These are phyloP conservation scores for slime mould (Dictyostelium discoideum) DNA, from an alignment of 78 protist genomes.

Conservation along the genomic window DNA sequence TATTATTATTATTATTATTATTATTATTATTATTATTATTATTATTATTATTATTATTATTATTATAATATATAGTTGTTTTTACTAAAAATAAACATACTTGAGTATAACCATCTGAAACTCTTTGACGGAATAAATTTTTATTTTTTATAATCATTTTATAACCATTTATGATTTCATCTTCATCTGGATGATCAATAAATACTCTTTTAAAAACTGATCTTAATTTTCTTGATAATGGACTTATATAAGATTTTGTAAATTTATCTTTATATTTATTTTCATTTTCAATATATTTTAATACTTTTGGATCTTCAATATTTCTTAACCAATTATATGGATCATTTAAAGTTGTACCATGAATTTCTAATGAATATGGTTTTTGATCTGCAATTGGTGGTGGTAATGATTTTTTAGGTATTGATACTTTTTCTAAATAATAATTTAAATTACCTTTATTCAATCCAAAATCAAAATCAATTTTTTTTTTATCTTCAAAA, in stretches of 20 bases:
- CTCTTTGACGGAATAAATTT: constrained; percentile 5
- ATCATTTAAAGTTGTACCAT: not conserved
- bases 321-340: constrained; percentile 2
- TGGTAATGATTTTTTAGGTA: not conserved
- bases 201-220: not conserved
- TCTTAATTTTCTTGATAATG: not conserved
- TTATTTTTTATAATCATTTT: not conserved
- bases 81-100: not conserved
- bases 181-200: not conserved
- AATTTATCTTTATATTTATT: not conserved
- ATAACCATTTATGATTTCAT: constrained; percentile 45
- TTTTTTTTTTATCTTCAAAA: not conserved
- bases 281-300: not conserved
- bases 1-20: no score
- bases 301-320: not conserved
- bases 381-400: not conserved
- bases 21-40: no score
- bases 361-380: not conserved
- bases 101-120: not conserved
- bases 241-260: not conserved
- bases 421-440: not conserved
- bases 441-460: constrained; percentile 2
- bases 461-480: not conserved
- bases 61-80: no score
- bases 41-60: no score